A percentile compares a stretch with the other conserved stretches of the same genome.
Evolutionary conservation across 805 yeast genomes (phyloP).

Genomic region (Pichia exigua): DNA sequence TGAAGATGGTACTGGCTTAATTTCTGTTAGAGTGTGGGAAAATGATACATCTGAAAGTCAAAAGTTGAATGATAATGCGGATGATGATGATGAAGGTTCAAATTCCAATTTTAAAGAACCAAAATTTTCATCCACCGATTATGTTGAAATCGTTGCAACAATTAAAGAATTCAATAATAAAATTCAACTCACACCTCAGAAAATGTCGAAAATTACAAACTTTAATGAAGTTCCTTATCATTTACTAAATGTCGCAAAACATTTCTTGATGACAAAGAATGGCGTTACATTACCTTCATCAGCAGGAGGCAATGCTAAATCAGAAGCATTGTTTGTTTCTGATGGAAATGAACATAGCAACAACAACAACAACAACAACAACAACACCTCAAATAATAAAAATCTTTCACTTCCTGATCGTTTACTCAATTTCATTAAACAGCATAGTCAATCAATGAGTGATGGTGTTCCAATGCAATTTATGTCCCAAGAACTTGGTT

Average conservation of each 20-base stretch:
- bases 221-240: conserved; percentile 66
- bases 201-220: conserved; percentile 48
- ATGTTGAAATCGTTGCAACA: conserved; percentile 52
- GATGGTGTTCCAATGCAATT: conserved; percentile 70
- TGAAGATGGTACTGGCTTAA: conserved; percentile 74
- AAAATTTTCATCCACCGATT: conserved; percentile 42
- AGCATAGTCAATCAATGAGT: conserved; percentile 47
- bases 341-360: conserved; percentile 22
- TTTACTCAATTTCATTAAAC: conserved; percentile 42
- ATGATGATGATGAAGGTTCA: conserved; percentile 43
- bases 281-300: conserved; percentile 18
- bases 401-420: conserved; percentile 17
- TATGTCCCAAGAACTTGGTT: conserved; percentile 48
- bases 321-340: conserved; percentile 36
- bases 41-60: conserved; percentile 30
- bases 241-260: conserved; percentile 52
- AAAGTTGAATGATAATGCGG: conserved; percentile 5
- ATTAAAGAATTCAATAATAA: conserved; percentile 54
- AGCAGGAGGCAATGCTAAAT: conserved; percentile 3
- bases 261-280: conserved; percentile 52
- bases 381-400: neutral
- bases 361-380: no score
- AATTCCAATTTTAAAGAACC: conserved; percentile 20
- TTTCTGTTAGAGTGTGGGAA: conserved; percentile 60
- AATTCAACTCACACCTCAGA: conserved; percentile 57